Evolutionary conservation across 495 filamentous ascomycete species (phyloP).

Genomic region (Penicillium subrubescens): DNA sequence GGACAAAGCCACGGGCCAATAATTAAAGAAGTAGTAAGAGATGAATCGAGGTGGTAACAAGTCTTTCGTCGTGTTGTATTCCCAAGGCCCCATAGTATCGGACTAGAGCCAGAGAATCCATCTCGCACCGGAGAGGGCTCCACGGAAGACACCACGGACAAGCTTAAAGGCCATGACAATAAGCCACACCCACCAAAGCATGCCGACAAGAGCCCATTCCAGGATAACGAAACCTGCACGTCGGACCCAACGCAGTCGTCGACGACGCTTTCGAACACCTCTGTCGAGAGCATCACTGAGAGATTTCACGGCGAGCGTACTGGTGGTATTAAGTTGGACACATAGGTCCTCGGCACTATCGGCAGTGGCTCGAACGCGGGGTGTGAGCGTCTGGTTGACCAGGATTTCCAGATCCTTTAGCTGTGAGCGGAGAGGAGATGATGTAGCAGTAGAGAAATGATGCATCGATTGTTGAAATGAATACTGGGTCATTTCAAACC

Average conservation of each 20-base stretch:
- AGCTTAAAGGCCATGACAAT: constrained; percentile 71
- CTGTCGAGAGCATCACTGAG: constrained; percentile 76
- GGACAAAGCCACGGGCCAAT: background rate
- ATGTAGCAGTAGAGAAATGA: constrained; percentile 49
- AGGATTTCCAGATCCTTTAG: constrained; percentile 53
- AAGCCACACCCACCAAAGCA: constrained; percentile 85
- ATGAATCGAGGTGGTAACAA: background rate
- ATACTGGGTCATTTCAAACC: constrained; percentile 57
- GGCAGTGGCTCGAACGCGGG: constrained; percentile 61
- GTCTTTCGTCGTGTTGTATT: background rate
- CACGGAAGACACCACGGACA: constrained; percentile 59
- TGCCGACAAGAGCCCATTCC: constrained; percentile 77
- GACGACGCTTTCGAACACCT: constrained; percentile 65
- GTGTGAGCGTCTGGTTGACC: constrained; percentile 60
- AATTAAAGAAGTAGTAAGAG: background rate
- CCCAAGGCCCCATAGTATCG: background rate
- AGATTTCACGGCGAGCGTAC: constrained; percentile 74
- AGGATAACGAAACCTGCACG: constrained; percentile 68
- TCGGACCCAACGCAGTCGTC: constrained; percentile 73
- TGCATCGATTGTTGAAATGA: constrained; percentile 57
- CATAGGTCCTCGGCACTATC: constrained; percentile 78
- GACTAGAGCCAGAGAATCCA: constrained; percentile 76
- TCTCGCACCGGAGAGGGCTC: constrained; percentile 55
- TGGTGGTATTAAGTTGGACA: constrained; percentile 70
- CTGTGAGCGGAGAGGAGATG: constrained; percentile 45